Base-by-base conservation (phyloP, 1,284 basidiomycete genomes). In the Trametes hirsuta region DNA sequence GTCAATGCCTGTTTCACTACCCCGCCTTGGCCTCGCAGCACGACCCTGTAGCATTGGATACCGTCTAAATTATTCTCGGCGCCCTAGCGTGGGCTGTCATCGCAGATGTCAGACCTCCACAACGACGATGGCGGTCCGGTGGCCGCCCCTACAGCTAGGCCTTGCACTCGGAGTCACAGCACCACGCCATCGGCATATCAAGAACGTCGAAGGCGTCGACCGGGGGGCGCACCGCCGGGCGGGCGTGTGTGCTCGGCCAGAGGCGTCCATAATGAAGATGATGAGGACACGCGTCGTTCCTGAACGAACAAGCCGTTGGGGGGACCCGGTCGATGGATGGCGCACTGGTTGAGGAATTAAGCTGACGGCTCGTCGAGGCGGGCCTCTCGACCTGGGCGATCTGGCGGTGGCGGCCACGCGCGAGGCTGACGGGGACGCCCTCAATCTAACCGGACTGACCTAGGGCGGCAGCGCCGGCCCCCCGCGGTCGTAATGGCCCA, bases 1-100 rank as follows among this genome's bases (percentile, higher is more conserved):
- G 37, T 14, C 36, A 36, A 51, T 50, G 46, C 30, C 49, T 58
- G 63, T 62, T 39, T 61, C 64, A 58, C 53, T 57, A 58, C 47
- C 48, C 35, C 11, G 42, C 24, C 51, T 18, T 18, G 18, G 18
- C 18, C 18, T 52, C 47, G 48, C 53, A 60, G 52, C 55, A 42
- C 46, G 47, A 49, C 53, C 53, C 45, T 63, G 61, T 65, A 65
- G 58, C 64, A 55, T 61, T 51, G 55, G 55, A 63, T 59, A 63
- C 53, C 61, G 53, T 55, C 50, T 61, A 53, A 53, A 49, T 53
- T 58, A 64, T 63, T 47, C 44, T 24, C 10, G n/a, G 9, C 51
- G n/a, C n/a, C 15, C 30, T 30, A 30, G 30, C 30, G 30, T 30
- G 30, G 30, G 30, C 30, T 30, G 30, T 30, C 30, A 30, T 30